phyloP scores from a whole-genome alignment of 1,284 basidiomycete species.

The Omphalotus olearius region DNA sequence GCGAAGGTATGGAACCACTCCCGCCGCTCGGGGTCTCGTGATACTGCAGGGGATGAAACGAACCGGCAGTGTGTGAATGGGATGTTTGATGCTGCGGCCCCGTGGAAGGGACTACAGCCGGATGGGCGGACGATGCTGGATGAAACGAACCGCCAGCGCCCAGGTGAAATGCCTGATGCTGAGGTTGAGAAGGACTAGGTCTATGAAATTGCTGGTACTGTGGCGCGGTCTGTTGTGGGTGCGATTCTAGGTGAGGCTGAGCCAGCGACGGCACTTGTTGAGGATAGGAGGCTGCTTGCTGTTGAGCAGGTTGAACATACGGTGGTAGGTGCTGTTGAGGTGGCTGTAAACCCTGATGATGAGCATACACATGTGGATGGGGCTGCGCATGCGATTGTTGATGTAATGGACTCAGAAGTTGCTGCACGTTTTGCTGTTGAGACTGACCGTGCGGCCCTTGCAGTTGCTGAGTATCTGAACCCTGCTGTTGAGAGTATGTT shows the following conservation, averaged over 20 bases:
- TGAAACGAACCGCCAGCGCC: too few species aligned
- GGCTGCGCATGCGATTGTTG: background rate
- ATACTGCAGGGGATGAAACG: too few species aligned
- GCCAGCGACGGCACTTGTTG: background rate
- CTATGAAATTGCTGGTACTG: conserved; percentile 2
- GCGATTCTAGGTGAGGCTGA: background rate
- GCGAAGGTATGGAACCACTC: too few species aligned
- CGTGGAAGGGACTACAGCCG: too few species aligned
- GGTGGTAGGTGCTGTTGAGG: conserved; percentile 2
- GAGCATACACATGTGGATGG: background rate
- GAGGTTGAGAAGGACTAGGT: background rate
- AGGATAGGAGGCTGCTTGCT: background rate
- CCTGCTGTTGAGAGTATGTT: too few species aligned
- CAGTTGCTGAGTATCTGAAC: too few species aligned
- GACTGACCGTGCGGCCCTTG: too few species aligned
- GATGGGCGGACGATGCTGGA: too few species aligned
- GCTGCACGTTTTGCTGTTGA: background rate
- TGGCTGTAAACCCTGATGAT: background rate
- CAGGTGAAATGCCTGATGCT: background rate
- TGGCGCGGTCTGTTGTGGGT: too few species aligned
- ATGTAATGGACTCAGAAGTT: background rate
- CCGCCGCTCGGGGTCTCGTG: too few species aligned
- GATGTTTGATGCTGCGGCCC: background rate
- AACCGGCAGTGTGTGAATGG: too few species aligned
- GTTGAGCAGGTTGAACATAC: background rate